Evolutionary conservation across 2,329 filamentous ascomycete genomes (phyloP).

Genomic region (Monosporascus sp.): DNA sequence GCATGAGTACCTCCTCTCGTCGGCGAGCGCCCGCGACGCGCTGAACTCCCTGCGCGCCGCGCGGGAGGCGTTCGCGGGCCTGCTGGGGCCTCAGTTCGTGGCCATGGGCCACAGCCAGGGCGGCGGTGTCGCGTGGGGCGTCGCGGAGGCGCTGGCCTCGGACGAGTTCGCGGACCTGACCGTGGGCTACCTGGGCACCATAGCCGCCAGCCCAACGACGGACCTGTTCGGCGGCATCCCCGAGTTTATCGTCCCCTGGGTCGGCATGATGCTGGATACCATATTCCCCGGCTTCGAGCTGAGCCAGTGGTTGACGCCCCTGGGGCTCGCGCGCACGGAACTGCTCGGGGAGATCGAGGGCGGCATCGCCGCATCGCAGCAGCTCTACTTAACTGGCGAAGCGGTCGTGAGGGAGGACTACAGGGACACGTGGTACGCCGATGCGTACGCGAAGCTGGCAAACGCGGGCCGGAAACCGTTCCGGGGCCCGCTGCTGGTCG

Average conservation of each 20-base stretch:
- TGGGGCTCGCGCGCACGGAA: slow-evolving; percentile 13
- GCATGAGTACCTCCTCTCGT: slow-evolving; percentile 35
- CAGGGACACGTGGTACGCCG: slow-evolving; percentile 11
- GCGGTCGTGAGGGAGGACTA: slow-evolving; percentile 12
- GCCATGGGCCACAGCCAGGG: slow-evolving; percentile 43
- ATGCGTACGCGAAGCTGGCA: slow-evolving; percentile 19
- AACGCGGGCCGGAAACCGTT: slow-evolving; percentile 27
- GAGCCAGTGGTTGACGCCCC: slow-evolving; percentile 21
- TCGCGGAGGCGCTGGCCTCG: slow-evolving; percentile 23
- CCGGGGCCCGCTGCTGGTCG: slow-evolving; percentile 30
- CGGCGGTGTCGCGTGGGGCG: slow-evolving; percentile 37
- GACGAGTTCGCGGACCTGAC: slow-evolving; percentile 25
- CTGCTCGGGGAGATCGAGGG: slow-evolving; percentile 16
- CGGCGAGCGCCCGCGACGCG: slow-evolving; percentile 36
- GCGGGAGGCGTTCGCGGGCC: slow-evolving; percentile 33
- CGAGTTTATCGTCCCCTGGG: slow-evolving; percentile 11
- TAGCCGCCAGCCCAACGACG: slow-evolving; percentile 26
- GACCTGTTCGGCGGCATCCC: slow-evolving; percentile 12
- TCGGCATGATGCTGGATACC: slow-evolving; percentile 14
- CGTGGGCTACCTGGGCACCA: slow-evolving; percentile 31
- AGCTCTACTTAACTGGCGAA: slow-evolving; percentile 9
- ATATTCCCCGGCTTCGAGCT: slow-evolving; percentile 24
- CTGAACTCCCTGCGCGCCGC: slow-evolving; percentile 38
- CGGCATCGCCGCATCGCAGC: slow-evolving; percentile 9
- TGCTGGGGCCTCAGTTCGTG: slow-evolving; percentile 33